Base-by-base conservation (phyloP, 495 filamentous ascomycete genomes). In the Cladorrhinum samala region DNA sequence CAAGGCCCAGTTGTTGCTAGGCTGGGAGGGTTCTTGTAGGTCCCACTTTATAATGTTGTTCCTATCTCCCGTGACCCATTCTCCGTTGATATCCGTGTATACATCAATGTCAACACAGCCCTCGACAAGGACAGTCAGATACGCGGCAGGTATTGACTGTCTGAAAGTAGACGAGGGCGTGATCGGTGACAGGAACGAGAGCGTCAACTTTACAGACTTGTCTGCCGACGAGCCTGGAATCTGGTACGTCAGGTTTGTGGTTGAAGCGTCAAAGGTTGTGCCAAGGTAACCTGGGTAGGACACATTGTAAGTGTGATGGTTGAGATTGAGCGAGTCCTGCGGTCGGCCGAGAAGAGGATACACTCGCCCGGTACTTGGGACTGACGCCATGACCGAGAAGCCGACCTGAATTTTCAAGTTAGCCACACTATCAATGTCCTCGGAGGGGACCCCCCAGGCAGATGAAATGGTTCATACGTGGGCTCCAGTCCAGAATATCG, bases 171-270 rank as follows among this genome's bases (percentile, higher is more conserved):
- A 96, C 3, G 89, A 89, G 2, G 91, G 89, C 0, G 92, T 97
- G 42, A 97, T 89, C 4, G 92, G 92, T 19, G 91, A 95, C 36
- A 95, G 77, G 69, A 96, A 96, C 2, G 91, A 92, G 19, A 96
- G 77, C 2, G 80, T 82, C 49, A 97, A 68, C 50, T 84, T 79
- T 14, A 80, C 66, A 19, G 72, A 64, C 16, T 70, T 55, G 11
- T 58, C 57, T 3, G 57, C 37, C 5, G 66, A 61, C 3, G 80
- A 72, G 3, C 75, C 72, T 2, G 76, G 75, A 38, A 97, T 82
- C 16, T 67, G 68, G 66, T 95, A 97, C 33, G 87, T 92, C 46
- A 97, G 77, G 60, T 95, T 96, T 25, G 92, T 97, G 1, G 88
- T 92, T 1, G 90, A 94, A 37, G 92, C 88, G 72, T 97, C 92